phyloP scores from a whole-genome alignment of 2,329 filamentous ascomycete species.

The Atkinsonella hypoxylon region DNA sequence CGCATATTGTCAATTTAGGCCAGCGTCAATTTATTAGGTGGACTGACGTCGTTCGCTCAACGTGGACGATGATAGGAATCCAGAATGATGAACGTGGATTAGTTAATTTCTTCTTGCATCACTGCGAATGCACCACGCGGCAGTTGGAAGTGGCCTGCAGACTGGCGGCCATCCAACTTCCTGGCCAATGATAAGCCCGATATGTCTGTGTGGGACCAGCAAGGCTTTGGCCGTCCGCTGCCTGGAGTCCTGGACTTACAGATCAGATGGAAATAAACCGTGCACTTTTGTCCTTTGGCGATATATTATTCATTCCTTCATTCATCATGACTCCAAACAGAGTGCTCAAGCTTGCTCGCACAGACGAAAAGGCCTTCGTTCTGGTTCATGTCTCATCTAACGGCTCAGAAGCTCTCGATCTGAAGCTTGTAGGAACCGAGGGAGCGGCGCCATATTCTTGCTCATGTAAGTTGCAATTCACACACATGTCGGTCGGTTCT shows the following conservation, averaged over 20 bases:
- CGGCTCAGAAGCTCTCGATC: conserved; percentile 43
- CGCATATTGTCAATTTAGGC: no score
- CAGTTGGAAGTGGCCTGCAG: neutral
- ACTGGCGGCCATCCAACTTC: neutral
- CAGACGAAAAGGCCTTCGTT: conserved; percentile 41
- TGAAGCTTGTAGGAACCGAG: conserved; percentile 58
- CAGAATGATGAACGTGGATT: neutral
- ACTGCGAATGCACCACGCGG: neutral
- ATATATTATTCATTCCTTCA: neutral
- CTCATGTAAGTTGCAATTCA: conserved; percentile 33
- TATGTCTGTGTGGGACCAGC: neutral
- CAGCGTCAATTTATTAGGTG: no score
- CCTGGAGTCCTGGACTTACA: neutral
- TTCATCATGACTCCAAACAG: conserved; percentile 14
- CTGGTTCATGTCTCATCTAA: conserved; percentile 46
- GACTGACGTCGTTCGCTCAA: no score
- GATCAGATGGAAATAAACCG: neutral
- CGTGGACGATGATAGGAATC: neutral
- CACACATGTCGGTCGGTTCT: neutral
- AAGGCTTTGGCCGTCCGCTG: no score
- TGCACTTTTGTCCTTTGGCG: neutral
- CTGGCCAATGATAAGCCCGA: neutral
- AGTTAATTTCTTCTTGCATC: neutral
- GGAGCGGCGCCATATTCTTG: conserved; percentile 46
- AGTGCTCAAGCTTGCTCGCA: conserved; percentile 48